A percentile compares a stretch with the other conserved stretches of the same genome.
Evolutionary conservation across 139 green algal genomes (phyloP).

Genomic region (Micractinium sp.): DNA sequence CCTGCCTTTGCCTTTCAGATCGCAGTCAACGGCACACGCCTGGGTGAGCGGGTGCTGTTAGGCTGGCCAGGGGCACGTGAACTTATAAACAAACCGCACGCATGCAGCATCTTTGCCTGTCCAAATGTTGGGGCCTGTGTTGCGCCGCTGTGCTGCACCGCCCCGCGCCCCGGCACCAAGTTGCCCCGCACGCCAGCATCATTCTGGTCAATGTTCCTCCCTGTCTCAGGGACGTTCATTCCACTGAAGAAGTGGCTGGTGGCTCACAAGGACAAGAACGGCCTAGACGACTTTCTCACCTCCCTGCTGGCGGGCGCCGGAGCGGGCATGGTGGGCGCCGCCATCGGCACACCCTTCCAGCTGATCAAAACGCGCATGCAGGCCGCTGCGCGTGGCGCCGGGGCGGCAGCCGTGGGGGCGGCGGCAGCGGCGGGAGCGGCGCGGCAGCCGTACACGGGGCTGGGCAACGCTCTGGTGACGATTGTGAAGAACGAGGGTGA

Average conservation of each 20-base stretch:
- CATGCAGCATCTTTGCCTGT: no score
- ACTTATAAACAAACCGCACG: no score
- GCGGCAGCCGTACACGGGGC: neutral
- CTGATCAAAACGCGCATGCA: constrained; percentile 37
- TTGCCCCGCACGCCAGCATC: no score
- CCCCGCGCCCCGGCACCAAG: no score
- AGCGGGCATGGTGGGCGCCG: constrained; percentile 21
- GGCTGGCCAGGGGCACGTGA: no score
- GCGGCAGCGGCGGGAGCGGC: neutral
- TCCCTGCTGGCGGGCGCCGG: constrained; percentile 22
- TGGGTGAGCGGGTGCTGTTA: neutral
- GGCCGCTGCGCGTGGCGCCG: neutral
- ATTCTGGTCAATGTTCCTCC: no score
- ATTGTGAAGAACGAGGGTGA: constrained; percentile 5
- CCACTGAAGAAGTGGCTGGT: constrained; percentile 23
- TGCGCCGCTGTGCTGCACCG: no score
- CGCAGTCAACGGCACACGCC: constrained; percentile 22
- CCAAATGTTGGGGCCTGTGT: no score
- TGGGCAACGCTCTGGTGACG: neutral
- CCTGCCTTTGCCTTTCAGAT: constrained; percentile 30
- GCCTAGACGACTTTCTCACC: constrained; percentile 17
- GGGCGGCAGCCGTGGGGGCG: neutral
- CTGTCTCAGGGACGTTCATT: constrained; percentile 9
- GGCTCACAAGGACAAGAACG: neutral
- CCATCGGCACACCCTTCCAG: constrained; percentile 34